A percentile compares a stretch with the other conserved stretches of the same genome.
phyloP scores from a whole-genome alignment of 2,329 filamentous ascomycete genomes.

The Nigrospora osmanthi region DNA sequence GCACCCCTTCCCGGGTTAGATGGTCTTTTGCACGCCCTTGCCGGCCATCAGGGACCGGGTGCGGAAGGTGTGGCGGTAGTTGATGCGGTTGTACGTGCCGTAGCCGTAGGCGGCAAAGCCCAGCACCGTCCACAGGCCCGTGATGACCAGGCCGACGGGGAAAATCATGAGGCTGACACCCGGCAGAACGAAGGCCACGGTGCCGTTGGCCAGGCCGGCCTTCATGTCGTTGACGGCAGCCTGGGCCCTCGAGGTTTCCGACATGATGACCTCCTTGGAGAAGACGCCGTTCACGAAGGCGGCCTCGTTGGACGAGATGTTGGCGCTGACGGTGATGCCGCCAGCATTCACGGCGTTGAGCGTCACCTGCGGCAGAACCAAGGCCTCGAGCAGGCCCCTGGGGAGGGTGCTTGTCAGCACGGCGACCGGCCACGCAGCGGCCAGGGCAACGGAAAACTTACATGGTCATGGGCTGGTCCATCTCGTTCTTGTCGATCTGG shows the following conservation, averaged over 20 bases:
- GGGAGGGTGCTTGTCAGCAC: not conserved
- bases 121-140: constrained; percentile 51
- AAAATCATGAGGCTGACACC: constrained; percentile 62
- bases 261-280: constrained; percentile 46
- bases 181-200: constrained; percentile 60
- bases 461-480: constrained; percentile 51
- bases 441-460: constrained; percentile 30
- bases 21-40: constrained; percentile 22
- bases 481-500: constrained; percentile 51
- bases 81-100: constrained; percentile 59
- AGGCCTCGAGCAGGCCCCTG: constrained; percentile 50
- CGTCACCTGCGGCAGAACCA: constrained; percentile 62
- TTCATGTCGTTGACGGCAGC: constrained; percentile 40
- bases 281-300: constrained; percentile 67
- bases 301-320: constrained; percentile 62
- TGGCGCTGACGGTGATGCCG: constrained; percentile 49
- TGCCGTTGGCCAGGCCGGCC: constrained; percentile 37
- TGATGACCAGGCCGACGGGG: constrained; percentile 62
- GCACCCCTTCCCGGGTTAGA: constrained; percentile 17
- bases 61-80: constrained; percentile 57
- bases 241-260: constrained; percentile 38
- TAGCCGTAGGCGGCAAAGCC: constrained; percentile 50
- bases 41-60: constrained; percentile 35
- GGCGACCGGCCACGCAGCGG: too few species aligned
- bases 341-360: constrained; percentile 48